Base-by-base conservation (phyloP, 1,284 basidiomycete species). In the Moniliophthora roreri region DNA sequence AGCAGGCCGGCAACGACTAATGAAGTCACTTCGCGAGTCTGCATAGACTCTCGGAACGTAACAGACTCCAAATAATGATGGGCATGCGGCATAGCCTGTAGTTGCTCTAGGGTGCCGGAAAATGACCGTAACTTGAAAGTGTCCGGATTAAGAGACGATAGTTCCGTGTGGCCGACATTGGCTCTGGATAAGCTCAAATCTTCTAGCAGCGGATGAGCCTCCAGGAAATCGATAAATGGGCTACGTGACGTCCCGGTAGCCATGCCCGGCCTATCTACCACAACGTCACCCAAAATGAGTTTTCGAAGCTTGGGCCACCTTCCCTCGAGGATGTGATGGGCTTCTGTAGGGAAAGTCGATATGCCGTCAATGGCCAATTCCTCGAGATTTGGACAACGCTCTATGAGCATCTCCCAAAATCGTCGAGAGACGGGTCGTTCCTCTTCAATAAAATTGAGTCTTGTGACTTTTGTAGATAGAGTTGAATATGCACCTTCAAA, bases 361-460 rank as follows among this genome's bases (percentile, higher is more conserved):
- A 70, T 71, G 1, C 85, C 85, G 20, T 79, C 75, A 36, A 89
- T 74, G 35, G 71, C 66, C 3, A 89, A 73, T 48, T 83, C 80
- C 64, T 86, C 78, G 8, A 89, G 75, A 60, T 83, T 72, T 0
- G 82, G 84, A 60, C 82, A 85, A 28, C 75, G 76, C 20, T 71
- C 67, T 51, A 81, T 78, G 50, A 89, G 75, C 87, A 89, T 87
- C 55, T 82, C 75, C 82, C 84, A 86, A 41, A 89, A 69, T 40
- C 72, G 72, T 50, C 70, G 71, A 53, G 75, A 74, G 6, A 71
- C 65, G 8, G 72, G 66, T 58, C 71, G 64, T 49, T 71, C 72
- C 59, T 71, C 72, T 70, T 18, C 38, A 45, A 15, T 48, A 20
- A 16, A 62, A 51, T 51, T 15, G 37, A 63, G 55, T 47, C 28